These are phyloP conservation scores for Xylaria sp. DNA, from an alignment of 2,329 filamentous ascomycete genomes.

Conservation along the genomic window DNA sequence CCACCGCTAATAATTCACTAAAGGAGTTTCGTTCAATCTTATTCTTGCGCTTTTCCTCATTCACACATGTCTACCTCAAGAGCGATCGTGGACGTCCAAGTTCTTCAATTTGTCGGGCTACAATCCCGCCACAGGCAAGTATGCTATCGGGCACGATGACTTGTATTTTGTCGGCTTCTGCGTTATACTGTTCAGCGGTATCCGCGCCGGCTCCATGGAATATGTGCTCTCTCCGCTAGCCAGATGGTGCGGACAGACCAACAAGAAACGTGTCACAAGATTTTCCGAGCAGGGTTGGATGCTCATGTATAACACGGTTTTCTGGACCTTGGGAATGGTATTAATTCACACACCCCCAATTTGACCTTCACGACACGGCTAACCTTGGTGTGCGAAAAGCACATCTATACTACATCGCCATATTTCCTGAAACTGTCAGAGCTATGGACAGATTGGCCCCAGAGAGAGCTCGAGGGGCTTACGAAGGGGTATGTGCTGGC, in stretches of 20 bases:
- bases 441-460: conserved; percentile 87
- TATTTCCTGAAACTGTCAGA: conserved; percentile 80
- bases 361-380: not conserved
- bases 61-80: conserved; percentile 80
- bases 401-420: conserved; percentile 78
- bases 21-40: conserved; percentile 84
- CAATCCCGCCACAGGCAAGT: conserved; percentile 73
- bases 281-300: conserved; percentile 96
- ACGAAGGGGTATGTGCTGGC: conserved; percentile 90
- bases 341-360: conserved; percentile 5
- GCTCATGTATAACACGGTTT: conserved; percentile 80
- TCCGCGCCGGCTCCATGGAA: conserved; percentile 85
- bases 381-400: conserved; percentile 58
- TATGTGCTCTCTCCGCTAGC: conserved; percentile 85
- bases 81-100: conserved; percentile 77
- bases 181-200: conserved; percentile 83
- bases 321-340: conserved; percentile 84
- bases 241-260: conserved; percentile 73
- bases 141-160: conserved; percentile 81
- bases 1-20: conserved; percentile 19
- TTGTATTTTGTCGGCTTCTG: conserved; percentile 77
- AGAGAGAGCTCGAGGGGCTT: conserved; percentile 75
- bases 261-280: conserved; percentile 77
- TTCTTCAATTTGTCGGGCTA: conserved; percentile 89
- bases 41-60: conserved; percentile 80